These are phyloP conservation scores for Atkinsonella hypoxylon DNA, from an alignment of 2,329 filamentous ascomycete genomes.

Conservation along the genomic window DNA sequence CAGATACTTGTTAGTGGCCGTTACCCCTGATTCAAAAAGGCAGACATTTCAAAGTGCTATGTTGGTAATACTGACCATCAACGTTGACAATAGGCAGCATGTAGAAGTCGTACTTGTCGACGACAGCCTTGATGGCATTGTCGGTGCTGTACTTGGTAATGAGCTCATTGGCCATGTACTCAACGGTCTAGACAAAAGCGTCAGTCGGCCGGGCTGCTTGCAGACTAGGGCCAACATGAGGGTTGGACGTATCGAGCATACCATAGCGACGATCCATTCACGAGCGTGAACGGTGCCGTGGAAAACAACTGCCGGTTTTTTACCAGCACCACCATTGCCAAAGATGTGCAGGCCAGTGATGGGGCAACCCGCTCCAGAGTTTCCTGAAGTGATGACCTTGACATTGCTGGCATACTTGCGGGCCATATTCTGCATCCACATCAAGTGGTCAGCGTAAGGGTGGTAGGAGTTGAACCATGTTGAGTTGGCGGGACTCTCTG, in stretches of 20 bases:
- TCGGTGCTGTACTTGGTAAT: conserved; percentile 31
- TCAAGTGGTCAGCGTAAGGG: conserved; percentile 35
- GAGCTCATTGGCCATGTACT: conserved; percentile 40
- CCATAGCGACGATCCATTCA: conserved; percentile 48
- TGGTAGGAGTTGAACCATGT: conserved; percentile 45
- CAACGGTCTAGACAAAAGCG: conserved; percentile 23
- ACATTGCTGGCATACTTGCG: conserved; percentile 30
- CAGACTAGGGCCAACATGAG: background rate
- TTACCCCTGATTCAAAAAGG: background rate
- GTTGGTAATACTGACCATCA: conserved; percentile 31
- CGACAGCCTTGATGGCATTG: conserved; percentile 28
- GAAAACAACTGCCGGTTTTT: conserved; percentile 40
- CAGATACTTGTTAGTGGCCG: background rate
- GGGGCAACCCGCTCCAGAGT: conserved; percentile 31
- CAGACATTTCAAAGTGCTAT: background rate
- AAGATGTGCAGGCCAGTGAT: conserved; percentile 53
- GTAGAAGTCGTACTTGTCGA: conserved; percentile 55
- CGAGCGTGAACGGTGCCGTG: conserved; percentile 48
- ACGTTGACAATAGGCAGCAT: conserved; percentile 52
- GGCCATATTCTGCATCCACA: conserved; percentile 35
- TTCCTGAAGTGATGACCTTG: conserved; percentile 36
- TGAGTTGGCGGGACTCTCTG: conserved; percentile 14
- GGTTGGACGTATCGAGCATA: conserved; percentile 11
- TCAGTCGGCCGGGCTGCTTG: background rate
- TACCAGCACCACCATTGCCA: conserved; percentile 30